phyloP scores from a whole-genome alignment of 140 eudicot genomes.

The Senecio squalidus region DNA sequence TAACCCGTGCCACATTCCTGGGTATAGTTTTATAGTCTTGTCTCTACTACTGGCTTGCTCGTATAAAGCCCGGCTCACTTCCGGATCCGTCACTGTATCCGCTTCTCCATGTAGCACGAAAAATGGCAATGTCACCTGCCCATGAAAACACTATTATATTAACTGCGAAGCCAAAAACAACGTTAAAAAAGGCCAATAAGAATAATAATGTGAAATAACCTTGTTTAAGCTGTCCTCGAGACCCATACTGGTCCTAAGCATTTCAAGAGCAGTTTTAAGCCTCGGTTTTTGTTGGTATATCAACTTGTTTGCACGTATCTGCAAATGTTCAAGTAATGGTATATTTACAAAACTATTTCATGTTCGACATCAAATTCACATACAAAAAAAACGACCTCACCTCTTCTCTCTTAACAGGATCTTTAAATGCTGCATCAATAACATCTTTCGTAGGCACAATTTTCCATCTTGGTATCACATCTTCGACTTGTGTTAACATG shows the following conservation, averaged over 20 bases:
- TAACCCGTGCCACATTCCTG: slow-evolving; percentile 98
- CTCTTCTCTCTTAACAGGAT: slow-evolving; percentile 88
- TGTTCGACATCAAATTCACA: background rate
- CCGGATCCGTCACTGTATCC: slow-evolving; percentile 89
- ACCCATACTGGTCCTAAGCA: slow-evolving; percentile 95
- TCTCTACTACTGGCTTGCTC: slow-evolving; percentile 76
- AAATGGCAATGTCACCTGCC: slow-evolving; percentile 86
- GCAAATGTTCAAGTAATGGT: slow-evolving; percentile 9
- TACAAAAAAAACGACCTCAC: slow-evolving; percentile 27
- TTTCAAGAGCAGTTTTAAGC: slow-evolving; percentile 93
- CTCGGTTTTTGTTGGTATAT: slow-evolving; percentile 91
- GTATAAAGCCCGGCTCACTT: slow-evolving; percentile 82
- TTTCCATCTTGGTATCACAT: slow-evolving; percentile 94
- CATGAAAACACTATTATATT: background rate
- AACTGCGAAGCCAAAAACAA: background rate
- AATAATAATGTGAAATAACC: slow-evolving; percentile 38
- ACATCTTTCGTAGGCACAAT: slow-evolving; percentile 94
- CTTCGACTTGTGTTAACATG: slow-evolving; percentile 75
- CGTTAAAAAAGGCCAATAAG: too few species aligned
- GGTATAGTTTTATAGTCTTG: slow-evolving; percentile 83
- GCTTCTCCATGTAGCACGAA: slow-evolving; percentile 93
- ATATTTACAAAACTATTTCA: slow-evolving; percentile 9
- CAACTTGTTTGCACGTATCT: slow-evolving; percentile 81
- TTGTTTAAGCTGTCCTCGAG: slow-evolving; percentile 80
- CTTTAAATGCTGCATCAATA: slow-evolving; percentile 92